Base-by-base conservation (phyloP, 495 filamentous ascomycete genomes). In the Lasiosphaeria hispida region DNA sequence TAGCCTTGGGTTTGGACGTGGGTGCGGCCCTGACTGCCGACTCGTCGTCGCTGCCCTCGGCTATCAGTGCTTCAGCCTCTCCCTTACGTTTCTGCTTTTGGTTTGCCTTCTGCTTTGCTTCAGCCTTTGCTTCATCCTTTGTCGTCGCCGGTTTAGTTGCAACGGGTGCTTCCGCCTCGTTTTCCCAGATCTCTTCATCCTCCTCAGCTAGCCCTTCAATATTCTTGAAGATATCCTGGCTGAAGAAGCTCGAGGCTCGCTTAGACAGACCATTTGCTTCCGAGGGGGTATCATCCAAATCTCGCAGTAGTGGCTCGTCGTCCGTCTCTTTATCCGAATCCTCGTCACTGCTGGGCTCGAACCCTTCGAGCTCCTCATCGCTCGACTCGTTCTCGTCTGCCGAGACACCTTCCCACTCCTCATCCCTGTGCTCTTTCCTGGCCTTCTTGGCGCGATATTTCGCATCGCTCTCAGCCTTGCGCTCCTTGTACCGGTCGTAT, bases 401-500 rank as follows among this genome's bases (percentile, higher is more conserved):
- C 15, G 90, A 91, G 62, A 98, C 87, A 3, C 95, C 94, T 49
- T 92, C 87, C 87, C 90, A 97, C 63, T 96, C 92, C 0, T 87
- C 90, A 63, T 93, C 91, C 51, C 87, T 85, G 49, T 90, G 85
- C 62, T 92, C 85, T 66, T 89, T 86, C 53, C 94, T 81, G 10
- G 88, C 85, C 68, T 90, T 92, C 77, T 96, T 97, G 9, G 92
- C 90, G 34, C 89, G 84, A 66, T 88, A 87, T 64, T 96, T 97
- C 5, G 92, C 85, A 67, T 96, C 92, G 11, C 78, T 68, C 37
- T 89, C 86, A 48, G 88, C 81, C 73, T 85, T 89, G 14, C 85
- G 85, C 64, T 92, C 89, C 66, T 87, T 85, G 73, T 95, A 99
- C 60, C 86, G 77, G 30, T 89, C 84, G 66, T 97, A 99, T 80